Evolutionary conservation across 1,284 basidiomycete genomes (phyloP).

Genomic region (Rhodotorula sp.): DNA sequence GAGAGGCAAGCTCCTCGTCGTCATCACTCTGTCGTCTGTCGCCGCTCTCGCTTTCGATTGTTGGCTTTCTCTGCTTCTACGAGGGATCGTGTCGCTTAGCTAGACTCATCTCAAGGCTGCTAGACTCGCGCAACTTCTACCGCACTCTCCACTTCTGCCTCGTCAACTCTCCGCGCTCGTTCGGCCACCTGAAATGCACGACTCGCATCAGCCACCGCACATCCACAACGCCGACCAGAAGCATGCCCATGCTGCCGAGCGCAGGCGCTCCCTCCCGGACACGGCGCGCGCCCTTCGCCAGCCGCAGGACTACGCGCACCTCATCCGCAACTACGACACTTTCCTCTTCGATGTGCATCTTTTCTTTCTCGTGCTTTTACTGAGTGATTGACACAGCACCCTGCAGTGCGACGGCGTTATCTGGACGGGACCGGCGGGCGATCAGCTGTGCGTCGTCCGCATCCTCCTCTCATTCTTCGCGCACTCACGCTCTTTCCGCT

Average conservation of each 20-base stretch:
- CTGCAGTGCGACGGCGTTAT: constrained; percentile 66
- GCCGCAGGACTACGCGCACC: not conserved
- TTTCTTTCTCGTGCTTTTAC: not conserved
- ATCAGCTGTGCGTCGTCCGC: constrained; percentile 18
- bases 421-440: constrained; percentile 31
- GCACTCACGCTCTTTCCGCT: not conserved
- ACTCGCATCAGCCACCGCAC: not conserved
- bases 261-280: not conserved
- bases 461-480: not conserved
- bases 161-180: not conserved
- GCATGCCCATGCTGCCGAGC: not conserved
- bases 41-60: too few species aligned
- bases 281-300: not conserved
- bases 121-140: not conserved
- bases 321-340: constrained; percentile 74
- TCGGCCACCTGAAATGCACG: not conserved
- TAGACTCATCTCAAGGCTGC: too few species aligned
- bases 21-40: too few species aligned
- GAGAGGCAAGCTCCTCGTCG: too few species aligned
- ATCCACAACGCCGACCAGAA: not conserved
- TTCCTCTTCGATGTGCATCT: constrained; percentile 29
- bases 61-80: too few species aligned
- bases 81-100: too few species aligned
- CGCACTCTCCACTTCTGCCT: not conserved
- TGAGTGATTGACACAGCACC: not conserved